Base-by-base conservation (phyloP, 768 basidiomycete species). In the Tubosaeta brunneosetosa region DNA sequence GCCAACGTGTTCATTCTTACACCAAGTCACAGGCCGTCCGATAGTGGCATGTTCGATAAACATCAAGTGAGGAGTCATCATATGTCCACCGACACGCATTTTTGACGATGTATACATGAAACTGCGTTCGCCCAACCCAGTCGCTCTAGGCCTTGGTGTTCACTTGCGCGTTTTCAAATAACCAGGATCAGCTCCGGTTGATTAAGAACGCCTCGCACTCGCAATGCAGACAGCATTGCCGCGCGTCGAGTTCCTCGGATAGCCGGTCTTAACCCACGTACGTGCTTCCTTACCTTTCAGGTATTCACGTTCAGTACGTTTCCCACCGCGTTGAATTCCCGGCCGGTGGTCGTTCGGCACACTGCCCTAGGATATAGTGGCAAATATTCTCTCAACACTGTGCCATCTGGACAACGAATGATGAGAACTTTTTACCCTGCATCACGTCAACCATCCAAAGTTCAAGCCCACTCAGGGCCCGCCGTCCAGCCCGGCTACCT, bases 1-100 rank as follows among this genome's bases (percentile, higher is more conserved):
- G 4, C 7, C 53, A 44, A 37, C 61, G 34, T 50, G 50, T 34
- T 52, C 46, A 32, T 42, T 42, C 29, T 22, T 22, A 26, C 17
- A n/a, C 44, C 31, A 16, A 45, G 13, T 32, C 44, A 32, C 44
- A 33, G 17, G 32, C 42, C 26, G 14, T 16, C 14, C 42, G 42
- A 43, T n/a, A 10, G 31, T 19, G 31, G 44, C 44, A 32, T 45
- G 44, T 45, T 13, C 31, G 44, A 31, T 33, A 33, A 12, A 19
- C 17, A 22, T 45, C 31, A 32, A 27, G 19, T 26, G 25, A 13
- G 22, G 22, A 22, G 22, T n/a, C 38, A 19, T 11, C 17, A 27
- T 29, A 40, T 26, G 19, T n/a, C 26, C 36, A 38, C 19, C 22
- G 22, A 37, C 14, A 37, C 11, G 16, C 34, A 26, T 47, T 25